These are phyloP conservation scores for Kodamaea nitidulidarum DNA, from an alignment of 805 yeast species.

Conservation along the genomic window DNA sequence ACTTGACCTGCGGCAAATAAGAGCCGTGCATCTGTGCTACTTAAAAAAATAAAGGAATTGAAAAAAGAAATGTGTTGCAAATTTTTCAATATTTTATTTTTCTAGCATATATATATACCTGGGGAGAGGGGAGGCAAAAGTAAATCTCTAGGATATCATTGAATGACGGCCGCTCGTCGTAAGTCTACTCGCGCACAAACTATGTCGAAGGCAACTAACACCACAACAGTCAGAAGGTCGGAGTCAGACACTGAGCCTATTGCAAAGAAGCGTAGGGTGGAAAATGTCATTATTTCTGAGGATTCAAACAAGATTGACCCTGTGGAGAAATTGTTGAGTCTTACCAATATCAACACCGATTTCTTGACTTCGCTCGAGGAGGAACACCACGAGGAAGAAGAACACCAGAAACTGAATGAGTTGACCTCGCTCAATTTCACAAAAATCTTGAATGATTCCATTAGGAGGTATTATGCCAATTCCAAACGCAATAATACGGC, in stretches of 20 bases:
- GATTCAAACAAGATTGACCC: slow-evolving; percentile 33
- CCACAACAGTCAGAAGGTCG: slow-evolving; percentile 9
- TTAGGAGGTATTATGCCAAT: slow-evolving; percentile 29
- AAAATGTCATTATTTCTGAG: slow-evolving; percentile 6
- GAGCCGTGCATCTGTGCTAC: background rate
- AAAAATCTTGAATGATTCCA: slow-evolving; percentile 36
- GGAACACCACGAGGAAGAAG: slow-evolving; percentile 10
- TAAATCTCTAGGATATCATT: background rate
- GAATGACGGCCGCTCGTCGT: slow-evolving; percentile 19
- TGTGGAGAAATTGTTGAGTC: slow-evolving; percentile 38
- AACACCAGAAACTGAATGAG: slow-evolving; percentile 7
- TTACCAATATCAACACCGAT: slow-evolving; percentile 29
- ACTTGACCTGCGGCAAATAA: background rate
- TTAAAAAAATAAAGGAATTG: background rate
- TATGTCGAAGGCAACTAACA: slow-evolving; percentile 11
- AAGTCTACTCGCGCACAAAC: slow-evolving; percentile 30
- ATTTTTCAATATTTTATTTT: slow-evolving; percentile 5
- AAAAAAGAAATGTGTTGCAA: slow-evolving; percentile 4
- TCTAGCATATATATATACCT: slow-evolving; percentile 3
- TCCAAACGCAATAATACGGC: slow-evolving; percentile 28
- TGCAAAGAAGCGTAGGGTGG: slow-evolving; percentile 1
- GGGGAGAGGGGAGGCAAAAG: slow-evolving; percentile 2
- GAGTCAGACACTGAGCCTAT: slow-evolving; percentile 1
- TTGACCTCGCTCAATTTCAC: slow-evolving; percentile 28
- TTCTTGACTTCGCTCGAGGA: slow-evolving; percentile 26